Evolutionary conservation across 495 filamentous ascomycete genomes (phyloP), one percentile per base, ranked within the genome.

Genomic region (Penicillium ochrochloron): DNA sequence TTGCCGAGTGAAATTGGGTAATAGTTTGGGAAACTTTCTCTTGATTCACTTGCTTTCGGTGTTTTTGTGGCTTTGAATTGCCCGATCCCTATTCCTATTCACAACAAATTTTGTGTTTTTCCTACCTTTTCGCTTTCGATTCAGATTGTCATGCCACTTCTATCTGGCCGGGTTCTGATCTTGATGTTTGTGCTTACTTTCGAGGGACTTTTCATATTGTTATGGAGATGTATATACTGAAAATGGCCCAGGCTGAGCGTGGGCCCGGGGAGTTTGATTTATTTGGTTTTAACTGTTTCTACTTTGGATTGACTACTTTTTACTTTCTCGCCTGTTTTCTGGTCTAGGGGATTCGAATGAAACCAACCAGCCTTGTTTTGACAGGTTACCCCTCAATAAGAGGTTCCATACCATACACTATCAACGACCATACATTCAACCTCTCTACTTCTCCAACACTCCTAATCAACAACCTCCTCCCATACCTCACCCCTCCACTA

Each of bases 211-310:
- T 39, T 39, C 17, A 21, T 51, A 17, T 41, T 41, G 12, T 17
- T 55, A 6, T 34, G 66, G 54, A 57, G 48, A 25, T 69, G 62
- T 69, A 69, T 53, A 69, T 65, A 69, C 35, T 50, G 64, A 61
- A 64, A 67, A 60, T 25, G 61, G 56, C 23, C 48, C 19, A 52
- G 66, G 50, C 35, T 46, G 59, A 37, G 54, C 60, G 37, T 54
- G 48, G 21, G 42, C 51, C 59, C 12, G 12, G 12, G 64, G 60
- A 57, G 60, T 63, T 63, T 63, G 41, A 55, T 42, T 19, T 15
- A 23, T 55, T 55, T 63, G 27, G 48, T 60, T 55, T 58, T 51
- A 1, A 17, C 27, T 57, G 48, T 50, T 31, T 8, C 44, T 19
- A 48, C 10, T 19, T 15, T 51, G 25, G 25, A 29, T 29, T 31